Evolutionary conservation across 2,329 filamentous ascomycete genomes (phyloP).

Genomic region (Fusarium sororula): DNA sequence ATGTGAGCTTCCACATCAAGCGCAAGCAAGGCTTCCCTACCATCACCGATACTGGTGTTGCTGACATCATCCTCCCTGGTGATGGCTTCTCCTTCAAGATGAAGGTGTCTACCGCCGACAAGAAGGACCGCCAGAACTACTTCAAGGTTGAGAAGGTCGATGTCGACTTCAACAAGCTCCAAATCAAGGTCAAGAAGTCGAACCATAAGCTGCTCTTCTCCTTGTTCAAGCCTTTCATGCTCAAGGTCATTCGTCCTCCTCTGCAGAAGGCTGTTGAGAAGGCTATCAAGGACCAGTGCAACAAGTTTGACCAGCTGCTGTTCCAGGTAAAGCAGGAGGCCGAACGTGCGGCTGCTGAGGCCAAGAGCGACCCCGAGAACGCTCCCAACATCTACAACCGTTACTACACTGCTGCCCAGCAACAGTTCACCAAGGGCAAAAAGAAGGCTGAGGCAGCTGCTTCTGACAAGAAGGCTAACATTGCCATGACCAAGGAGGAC

Average conservation of each 20-base stretch:
- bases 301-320: constrained; percentile 75
- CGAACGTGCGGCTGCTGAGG: constrained; percentile 72
- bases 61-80: constrained; percentile 88
- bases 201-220: constrained; percentile 92
- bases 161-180: constrained; percentile 81
- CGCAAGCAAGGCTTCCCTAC: constrained; percentile 93
- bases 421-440: constrained; percentile 78
- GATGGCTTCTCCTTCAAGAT: constrained; percentile 92
- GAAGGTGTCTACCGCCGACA: constrained; percentile 82
- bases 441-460: constrained; percentile 72
- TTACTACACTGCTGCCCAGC: constrained; percentile 80
- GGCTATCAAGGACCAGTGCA: constrained; percentile 84
- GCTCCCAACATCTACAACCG: constrained; percentile 86
- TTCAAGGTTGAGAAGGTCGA: constrained; percentile 94
- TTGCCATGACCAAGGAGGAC: constrained; percentile 74
- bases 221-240: constrained; percentile 85
- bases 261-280: constrained; percentile 90
- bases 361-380: constrained; percentile 69
- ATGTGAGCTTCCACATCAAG: constrained; percentile 95
- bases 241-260: constrained; percentile 84
- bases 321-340: constrained; percentile 86
- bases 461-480: constrained; percentile 73
- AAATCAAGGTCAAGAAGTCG: constrained; percentile 92
- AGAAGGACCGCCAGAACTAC: constrained; percentile 80
- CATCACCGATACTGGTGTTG: constrained; percentile 86